Percentiles rank a stretch among this genome's conserved stretches.
Conservation (phyloP, 148 eudicot species). For the Fagopyrum homotropicum region DNA sequence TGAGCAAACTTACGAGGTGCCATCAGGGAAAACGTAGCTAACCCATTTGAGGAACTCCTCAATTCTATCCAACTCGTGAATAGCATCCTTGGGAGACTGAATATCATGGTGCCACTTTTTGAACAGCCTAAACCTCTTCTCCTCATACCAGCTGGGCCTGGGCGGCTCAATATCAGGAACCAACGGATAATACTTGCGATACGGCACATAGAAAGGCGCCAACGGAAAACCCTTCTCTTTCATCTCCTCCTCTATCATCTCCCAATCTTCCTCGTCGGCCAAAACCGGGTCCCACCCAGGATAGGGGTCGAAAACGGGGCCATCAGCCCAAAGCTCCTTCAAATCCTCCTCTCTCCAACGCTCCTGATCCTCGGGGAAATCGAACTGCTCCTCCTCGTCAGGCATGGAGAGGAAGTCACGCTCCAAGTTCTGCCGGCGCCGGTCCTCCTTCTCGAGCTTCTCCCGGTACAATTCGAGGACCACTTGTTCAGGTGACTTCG, state of each 20-base stretch:
- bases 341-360: constrained; percentile 71
- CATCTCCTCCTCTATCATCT: constrained; percentile 32
- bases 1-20: constrained; percentile 53
- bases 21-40: constrained; percentile 73
- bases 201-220: constrained; percentile 81
- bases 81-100: constrained; percentile 36
- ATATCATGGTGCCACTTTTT: constrained; percentile 38
- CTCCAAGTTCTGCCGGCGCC: constrained; percentile 2
- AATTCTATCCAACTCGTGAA: constrained; percentile 81
- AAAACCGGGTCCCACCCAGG: constrained; percentile 85
- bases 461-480: constrained; percentile 7
- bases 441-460: not conserved
- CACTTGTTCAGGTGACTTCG: constrained; percentile 1
- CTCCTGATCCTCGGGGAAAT: constrained; percentile 64
- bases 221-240: constrained; percentile 57
- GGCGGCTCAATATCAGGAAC: constrained; percentile 42
- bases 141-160: constrained; percentile 11
- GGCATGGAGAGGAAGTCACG: constrained; percentile 1
- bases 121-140: constrained; percentile 3
- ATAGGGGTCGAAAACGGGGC: constrained; percentile 34
- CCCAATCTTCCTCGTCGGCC: constrained; percentile 55
- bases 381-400: constrained; percentile 31
- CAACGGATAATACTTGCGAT: constrained; percentile 58
- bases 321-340: constrained; percentile 78
- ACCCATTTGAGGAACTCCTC: constrained; percentile 93